Percentiles rank a stretch among this genome's conserved stretches.
Evolutionary conservation across 306 rosid genomes (phyloP).

Genomic region (Dalbergia cochinchinensis): DNA sequence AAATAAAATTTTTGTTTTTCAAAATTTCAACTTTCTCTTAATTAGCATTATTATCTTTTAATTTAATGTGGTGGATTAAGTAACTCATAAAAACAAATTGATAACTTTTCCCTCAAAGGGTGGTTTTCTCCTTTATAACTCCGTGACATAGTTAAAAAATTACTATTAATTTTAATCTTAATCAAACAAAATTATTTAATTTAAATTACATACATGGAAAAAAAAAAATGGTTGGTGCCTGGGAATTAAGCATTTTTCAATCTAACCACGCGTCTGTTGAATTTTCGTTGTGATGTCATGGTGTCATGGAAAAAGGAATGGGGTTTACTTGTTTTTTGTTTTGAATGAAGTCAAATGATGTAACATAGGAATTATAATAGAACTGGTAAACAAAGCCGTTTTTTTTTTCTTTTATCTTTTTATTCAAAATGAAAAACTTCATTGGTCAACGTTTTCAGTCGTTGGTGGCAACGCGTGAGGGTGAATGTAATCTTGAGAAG

Average conservation of each 20-base stretch:
- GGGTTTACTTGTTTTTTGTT: neutral
- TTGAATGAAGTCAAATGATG: slow-evolving; percentile 42
- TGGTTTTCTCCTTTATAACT: too few relatives aligned
- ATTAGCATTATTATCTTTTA: neutral
- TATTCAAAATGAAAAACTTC: neutral
- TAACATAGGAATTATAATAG: neutral
- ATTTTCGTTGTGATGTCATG: neutral
- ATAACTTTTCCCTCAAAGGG: neutral
- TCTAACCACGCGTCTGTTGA: slow-evolving; percentile 19
- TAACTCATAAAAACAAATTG: neutral
- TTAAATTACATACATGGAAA: too few relatives aligned
- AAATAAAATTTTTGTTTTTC: neutral
- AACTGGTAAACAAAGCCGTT: neutral
- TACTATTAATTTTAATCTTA: too few relatives aligned
- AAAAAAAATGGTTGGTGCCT: neutral
- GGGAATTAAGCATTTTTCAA: neutral
- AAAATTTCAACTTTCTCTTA: neutral
- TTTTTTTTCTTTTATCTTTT: too few relatives aligned
- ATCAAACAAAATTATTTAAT: too few relatives aligned
- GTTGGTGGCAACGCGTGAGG: slow-evolving; percentile 29
- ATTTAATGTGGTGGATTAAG: neutral
- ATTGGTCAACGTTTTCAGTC: slow-evolving; percentile 28
- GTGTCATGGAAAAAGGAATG: slow-evolving; percentile 15
- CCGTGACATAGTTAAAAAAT: too few relatives aligned
- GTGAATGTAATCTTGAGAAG: neutral